Evolutionary conservation across 305 asterid genomes (phyloP), one percentile per base, ranked within the genome.

Genomic region (Solanum hybrid): DNA sequence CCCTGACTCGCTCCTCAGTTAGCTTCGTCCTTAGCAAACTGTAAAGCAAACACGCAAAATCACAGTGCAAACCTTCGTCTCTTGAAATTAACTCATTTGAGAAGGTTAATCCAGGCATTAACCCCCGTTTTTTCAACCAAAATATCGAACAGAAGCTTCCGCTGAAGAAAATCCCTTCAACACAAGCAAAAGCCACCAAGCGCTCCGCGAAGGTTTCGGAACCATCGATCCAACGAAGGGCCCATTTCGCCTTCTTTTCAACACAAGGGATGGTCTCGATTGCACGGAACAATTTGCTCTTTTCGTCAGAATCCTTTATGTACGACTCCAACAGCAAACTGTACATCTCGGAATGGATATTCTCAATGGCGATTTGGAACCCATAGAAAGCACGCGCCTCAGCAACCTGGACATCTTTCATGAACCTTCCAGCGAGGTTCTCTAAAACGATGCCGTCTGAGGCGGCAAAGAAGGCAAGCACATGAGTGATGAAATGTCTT

Each of bases 301-400:
- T 96, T 92, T 96, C 97, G 7, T 88, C 93, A 0, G 96, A 92
- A 60, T 96, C 98, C 90, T 94, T 96, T 14, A 96, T 95, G 89
- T 96, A 96, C 17, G 97, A 87, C 42, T 96, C 98, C 24, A 96
- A 90, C 46, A 96, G 80, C 32, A 91, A 91, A 37, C 92, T 90
- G 31, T 93, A 93, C 94, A 93, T 93, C 89, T 93, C 94, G 22
- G 98, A 96, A 82, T 96, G 99, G 86, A 96, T 96, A 88, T 96
- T 96, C 51, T 96, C 98, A 46, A 96, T 95, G 22, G 98, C 99
- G 24, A 93, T 91, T 77, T 96, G 99, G 88, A 95, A 96, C 0
- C 99, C 99, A 38, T 96, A 96, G 87, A 96, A 96, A 5, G 98
- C 99, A 14, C 99, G 96, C 1, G 98, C 99, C 93, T 96, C 99